Evolutionary conservation across 2,329 filamentous ascomycete genomes (phyloP).

Genomic region (Orbilia javanica): DNA sequence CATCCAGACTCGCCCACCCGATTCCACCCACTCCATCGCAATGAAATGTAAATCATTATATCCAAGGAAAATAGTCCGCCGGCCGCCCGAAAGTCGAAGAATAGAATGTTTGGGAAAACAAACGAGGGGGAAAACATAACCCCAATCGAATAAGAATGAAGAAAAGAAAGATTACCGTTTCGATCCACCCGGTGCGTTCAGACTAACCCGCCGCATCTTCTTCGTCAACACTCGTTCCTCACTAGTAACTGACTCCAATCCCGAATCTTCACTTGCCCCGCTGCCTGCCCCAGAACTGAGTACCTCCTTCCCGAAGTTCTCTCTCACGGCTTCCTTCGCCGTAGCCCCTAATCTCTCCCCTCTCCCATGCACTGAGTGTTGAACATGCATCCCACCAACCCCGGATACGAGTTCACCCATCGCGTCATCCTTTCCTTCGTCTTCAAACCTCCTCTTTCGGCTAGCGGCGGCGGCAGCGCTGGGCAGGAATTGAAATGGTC

Average conservation of each 20-base stretch:
- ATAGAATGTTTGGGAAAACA: neutral
- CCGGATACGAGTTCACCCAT: slow-evolving; percentile 13
- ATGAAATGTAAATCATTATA: neutral
- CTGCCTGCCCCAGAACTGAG: slow-evolving; percentile 37
- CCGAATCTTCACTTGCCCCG: slow-evolving; percentile 30
- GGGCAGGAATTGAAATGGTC: slow-evolving; percentile 56
- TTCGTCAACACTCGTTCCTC: slow-evolving; percentile 62
- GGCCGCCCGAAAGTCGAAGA: slow-evolving; percentile 6
- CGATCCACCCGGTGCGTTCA: slow-evolving; percentile 57
- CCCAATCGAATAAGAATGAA: neutral
- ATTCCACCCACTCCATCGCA: neutral
- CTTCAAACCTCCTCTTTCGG: slow-evolving; percentile 57
- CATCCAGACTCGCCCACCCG: neutral
- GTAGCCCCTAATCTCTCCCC: slow-evolving; percentile 35
- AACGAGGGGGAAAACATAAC: neutral
- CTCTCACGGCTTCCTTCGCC: slow-evolving; percentile 19
- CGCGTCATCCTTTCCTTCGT: slow-evolving; percentile 24
- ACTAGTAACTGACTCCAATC: slow-evolving; percentile 41
- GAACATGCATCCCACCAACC: slow-evolving; percentile 31
- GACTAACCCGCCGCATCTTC: slow-evolving; percentile 62
- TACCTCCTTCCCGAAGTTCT: slow-evolving; percentile 9
- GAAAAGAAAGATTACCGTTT: neutral
- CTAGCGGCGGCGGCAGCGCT: slow-evolving; percentile 53
- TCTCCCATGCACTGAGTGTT: slow-evolving; percentile 12
- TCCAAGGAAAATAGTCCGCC: slow-evolving; percentile 5